Conservation (phyloP, 1,284 basidiomycete species). For the Cryptococcus depauperatus region DNA sequence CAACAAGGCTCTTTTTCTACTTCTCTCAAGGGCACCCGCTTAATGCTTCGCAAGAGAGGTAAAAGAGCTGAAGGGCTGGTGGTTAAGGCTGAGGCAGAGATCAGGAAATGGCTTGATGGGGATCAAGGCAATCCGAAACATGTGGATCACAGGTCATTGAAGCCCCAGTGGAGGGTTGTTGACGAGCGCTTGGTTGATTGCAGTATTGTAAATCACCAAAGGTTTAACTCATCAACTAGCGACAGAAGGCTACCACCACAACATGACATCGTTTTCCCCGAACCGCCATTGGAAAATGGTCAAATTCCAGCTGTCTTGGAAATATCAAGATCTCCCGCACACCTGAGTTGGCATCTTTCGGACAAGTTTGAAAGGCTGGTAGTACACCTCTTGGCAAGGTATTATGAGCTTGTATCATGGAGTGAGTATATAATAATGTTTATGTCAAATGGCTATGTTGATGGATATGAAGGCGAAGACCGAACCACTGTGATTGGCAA, state of each 20-base stretch:
- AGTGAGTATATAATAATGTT: constrained; percentile 23
- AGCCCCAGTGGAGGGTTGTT: constrained; percentile 29
- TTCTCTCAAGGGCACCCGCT: constrained; percentile 39
- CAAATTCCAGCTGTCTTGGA: constrained; percentile 33
- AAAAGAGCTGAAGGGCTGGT: constrained; percentile 37
- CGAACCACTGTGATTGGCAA: constrained; percentile 14
- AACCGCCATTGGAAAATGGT: constrained; percentile 13
- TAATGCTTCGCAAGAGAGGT: constrained; percentile 33
- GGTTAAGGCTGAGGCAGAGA: constrained; percentile 23
- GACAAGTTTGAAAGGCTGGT: constrained; percentile 42
- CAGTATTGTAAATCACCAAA: not conserved
- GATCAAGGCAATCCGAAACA: constrained; percentile 7
- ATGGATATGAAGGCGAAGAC: constrained; percentile 20
- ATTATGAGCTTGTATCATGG: constrained; percentile 43
- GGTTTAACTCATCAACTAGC: not conserved
- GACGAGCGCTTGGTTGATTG: constrained; percentile 24
- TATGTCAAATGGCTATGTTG: constrained; percentile 1
- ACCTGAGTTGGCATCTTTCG: constrained; percentile 37
- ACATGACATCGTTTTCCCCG: constrained; percentile 21
- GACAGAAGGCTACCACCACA: constrained; percentile 26
- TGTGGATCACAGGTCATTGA: constrained; percentile 19
- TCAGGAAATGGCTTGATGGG: constrained; percentile 36
- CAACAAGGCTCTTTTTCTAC: constrained; percentile 35
- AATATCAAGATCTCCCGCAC: constrained; percentile 36
- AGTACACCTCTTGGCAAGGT: constrained; percentile 39